Base-by-base conservation (phyloP, 129 eudicot genomes). In the Centella asiatica region DNA sequence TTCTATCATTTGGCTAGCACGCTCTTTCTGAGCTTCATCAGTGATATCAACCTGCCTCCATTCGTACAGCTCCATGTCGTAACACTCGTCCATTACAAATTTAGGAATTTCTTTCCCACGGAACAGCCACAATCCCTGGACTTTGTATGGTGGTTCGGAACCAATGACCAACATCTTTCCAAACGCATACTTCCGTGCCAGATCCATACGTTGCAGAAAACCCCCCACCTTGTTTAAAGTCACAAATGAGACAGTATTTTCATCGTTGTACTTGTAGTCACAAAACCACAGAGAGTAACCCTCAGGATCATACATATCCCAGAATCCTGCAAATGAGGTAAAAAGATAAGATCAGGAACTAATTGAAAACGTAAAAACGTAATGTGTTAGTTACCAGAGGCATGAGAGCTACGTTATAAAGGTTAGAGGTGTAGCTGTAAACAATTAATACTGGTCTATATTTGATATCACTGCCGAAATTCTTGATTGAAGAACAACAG, bases 211-310 rank as follows among this genome's bases (percentile, higher is more conserved):
- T 60, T 89, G 97, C 6, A 89, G 76, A 65, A 89, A 85, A 2
- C 95, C 97, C 10, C 92, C 71, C 34, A 89, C 97, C 74, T 89
- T 89, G 86, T 85, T 89, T 78, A 85, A 34, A n/a, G 97, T 89
- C 42, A 89, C 95, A 45, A 89, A 89, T 12, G 97, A 86, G 22
- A 83, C 93, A 0, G 72, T 80, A 64, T 89, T 89, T 50, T 89
- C 95, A 45, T 89, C 89, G 11, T 89, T 80, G 82, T 85, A 85
- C 65, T 85, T 89, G 81, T 85, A 89, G 44, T 86, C 76, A 50
- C 97, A 89, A 57, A 85, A 85, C 95, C 97, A 89, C 18, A 89
- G 86, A 22, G 95, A 89, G 83, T 89, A 89, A 31, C 95, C 97
- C 64, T 89, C 97, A 1, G 93, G 92, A 66, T 86, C 95, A 53